These are phyloP conservation scores for Populus hybrid DNA, from an alignment of 441 rosid species.

Conservation along the genomic window DNA sequence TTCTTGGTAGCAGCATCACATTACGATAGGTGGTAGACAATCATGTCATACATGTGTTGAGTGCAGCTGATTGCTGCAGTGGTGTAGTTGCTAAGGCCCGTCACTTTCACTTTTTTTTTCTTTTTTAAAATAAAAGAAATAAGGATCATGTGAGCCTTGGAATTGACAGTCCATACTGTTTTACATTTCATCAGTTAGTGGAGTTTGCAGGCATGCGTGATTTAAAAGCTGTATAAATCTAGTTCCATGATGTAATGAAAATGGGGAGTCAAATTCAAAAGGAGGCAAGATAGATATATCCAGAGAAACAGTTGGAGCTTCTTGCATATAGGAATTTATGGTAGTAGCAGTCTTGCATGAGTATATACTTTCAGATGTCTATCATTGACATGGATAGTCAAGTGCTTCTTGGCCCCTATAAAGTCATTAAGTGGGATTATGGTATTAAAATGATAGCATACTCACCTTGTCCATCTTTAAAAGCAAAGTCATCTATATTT, in stretches of 20 bases:
- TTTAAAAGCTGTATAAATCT: too few relatives aligned
- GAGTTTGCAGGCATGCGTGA: not conserved
- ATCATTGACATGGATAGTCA: not conserved
- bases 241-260: not conserved
- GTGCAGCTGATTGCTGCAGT: not conserved
- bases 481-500: not conserved
- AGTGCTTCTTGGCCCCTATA: not conserved
- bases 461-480: not conserved
- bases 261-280: not conserved
- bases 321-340: not conserved
- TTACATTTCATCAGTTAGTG: not conserved
- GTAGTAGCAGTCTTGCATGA: not conserved
- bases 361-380: not conserved
- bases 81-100: not conserved
- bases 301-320: not conserved
- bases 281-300: too few relatives aligned
- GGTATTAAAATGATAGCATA: not conserved
- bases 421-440: not conserved
- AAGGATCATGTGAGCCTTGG: not conserved
- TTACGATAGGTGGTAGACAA: not conserved
- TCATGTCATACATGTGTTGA: not conserved
- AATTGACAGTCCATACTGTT: not conserved
- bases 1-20: not conserved
- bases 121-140: too few relatives aligned
- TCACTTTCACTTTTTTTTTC: too few relatives aligned